Evolutionary conservation across 257 asterid genomes (phyloP).

Genomic region (Solanum pennellii): DNA sequence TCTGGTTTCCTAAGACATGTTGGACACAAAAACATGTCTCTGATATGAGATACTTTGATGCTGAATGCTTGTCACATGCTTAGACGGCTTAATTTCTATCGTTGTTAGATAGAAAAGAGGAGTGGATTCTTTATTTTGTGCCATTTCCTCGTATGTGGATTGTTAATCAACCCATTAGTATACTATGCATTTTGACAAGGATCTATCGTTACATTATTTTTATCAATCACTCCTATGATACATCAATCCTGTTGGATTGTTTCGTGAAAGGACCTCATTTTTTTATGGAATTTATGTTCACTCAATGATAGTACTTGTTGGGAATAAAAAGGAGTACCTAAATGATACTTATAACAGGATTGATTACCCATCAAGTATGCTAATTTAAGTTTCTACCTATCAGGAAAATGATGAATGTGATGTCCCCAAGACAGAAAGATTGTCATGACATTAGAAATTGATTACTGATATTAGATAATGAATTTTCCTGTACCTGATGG

Average conservation of each 20-base stretch:
- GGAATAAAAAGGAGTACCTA: neutral
- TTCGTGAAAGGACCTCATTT: neutral
- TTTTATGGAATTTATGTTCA: neutral
- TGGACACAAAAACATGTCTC: neutral
- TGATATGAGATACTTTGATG: neutral
- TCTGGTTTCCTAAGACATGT: neutral
- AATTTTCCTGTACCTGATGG: neutral
- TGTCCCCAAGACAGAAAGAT: neutral
- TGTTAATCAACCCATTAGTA: neutral
- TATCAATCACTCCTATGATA: neutral
- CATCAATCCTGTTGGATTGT: neutral
- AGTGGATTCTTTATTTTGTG: neutral
- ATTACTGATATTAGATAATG: neutral
- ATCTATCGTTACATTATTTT: neutral
- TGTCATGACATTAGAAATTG: neutral
- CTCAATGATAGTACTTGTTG: neutral
- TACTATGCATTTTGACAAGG: neutral
- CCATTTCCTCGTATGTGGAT: neutral
- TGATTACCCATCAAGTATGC: neutral
- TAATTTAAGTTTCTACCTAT: neutral
- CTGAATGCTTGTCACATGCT: neutral
- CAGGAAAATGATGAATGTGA: neutral
- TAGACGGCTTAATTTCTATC: neutral
- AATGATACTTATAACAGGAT: neutral
- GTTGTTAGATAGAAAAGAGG: neutral